Evolutionary conservation across 495 filamentous ascomycete genomes (phyloP), one percentile per base, ranked within the genome.

Genomic region (Durotheca rogersii): DNA sequence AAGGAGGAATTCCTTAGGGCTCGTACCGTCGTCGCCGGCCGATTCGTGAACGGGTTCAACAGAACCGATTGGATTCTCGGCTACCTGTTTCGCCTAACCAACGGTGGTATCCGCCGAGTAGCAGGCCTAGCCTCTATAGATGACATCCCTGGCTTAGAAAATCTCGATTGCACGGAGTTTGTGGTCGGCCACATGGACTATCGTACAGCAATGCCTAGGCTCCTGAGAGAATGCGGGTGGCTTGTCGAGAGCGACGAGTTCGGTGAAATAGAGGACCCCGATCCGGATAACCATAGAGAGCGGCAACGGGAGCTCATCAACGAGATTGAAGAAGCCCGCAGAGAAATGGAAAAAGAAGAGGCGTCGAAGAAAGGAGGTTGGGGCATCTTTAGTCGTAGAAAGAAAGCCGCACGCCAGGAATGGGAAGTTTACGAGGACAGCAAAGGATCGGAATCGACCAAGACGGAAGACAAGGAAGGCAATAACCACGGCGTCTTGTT

Each of bases 111-210:
- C 63, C 84, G 87, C 69, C 86, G 86, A 12, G 83, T 99, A 0
- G 90, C 90, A 4, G 93, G 93, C n/a, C 81, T 99, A 4, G 90
- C 83, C 3, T 77, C 86, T 6, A 76, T 99, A 17, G 83, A 90
- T 29, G 79, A 75, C 1, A 76, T 96, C 34, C 83, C 83, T 0
- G 87, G 87, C 6, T 67, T 99, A 16, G 93, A 99, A 68, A 97
- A 96, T 56, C 75, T 92, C 15, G 84, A 99, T 62, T 83, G 92
- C 17, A 95, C 93, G 0, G 80, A 88, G 25, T 72, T 87, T 31
- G 94, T 97, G 7, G 83, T 85, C 33, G 93, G 93, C 7, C 93
- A 99, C 64, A 99, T 99, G 93, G 87, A 89, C 23, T 99, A 99
- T 70, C 87, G 93, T 48, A 75, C 82, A 16, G 88, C 88, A 11